Conservation (phyloP, 2,329 filamentous ascomycete genomes). For the Xylariales sp. region DNA sequence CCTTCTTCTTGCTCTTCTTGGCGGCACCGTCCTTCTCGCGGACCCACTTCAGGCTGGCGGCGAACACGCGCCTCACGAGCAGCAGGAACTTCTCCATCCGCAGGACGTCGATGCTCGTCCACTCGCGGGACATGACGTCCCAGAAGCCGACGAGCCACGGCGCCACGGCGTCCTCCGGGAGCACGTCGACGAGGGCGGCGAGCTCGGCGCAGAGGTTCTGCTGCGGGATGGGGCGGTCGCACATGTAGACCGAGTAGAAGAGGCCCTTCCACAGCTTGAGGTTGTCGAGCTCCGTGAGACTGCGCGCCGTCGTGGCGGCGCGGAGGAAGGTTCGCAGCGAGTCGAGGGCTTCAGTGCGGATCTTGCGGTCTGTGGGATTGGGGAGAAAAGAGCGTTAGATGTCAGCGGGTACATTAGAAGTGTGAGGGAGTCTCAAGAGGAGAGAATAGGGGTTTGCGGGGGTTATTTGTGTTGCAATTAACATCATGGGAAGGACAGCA, state of each 20-base stretch:
- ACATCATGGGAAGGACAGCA: constrained; percentile 18
- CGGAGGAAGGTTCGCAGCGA: constrained; percentile 76
- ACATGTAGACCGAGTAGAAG: constrained; percentile 93
- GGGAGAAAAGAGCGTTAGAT: too few species aligned
- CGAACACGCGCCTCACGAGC: constrained; percentile 74
- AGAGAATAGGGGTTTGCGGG: too few species aligned
- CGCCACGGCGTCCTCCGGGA: constrained; percentile 41
- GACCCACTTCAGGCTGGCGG: constrained; percentile 58
- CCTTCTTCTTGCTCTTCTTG: too few species aligned
- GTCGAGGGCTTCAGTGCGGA: constrained; percentile 70
- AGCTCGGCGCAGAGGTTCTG: constrained; percentile 78
- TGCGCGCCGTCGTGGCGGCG: constrained; percentile 42
- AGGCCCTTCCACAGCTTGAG: constrained; percentile 93
- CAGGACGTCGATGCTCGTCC: constrained; percentile 66
- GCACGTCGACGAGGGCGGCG: constrained; percentile 60
- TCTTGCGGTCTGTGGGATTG: constrained; percentile 62
- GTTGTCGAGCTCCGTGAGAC: constrained; percentile 65
- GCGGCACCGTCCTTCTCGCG: constrained; percentile 18
- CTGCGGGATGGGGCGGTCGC: constrained; percentile 82
- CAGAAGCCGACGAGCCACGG: constrained; percentile 63
- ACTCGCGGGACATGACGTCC: constrained; percentile 65
- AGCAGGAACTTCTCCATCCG: constrained; percentile 92
- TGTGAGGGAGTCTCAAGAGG: too few species aligned
- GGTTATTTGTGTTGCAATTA: too few species aligned
- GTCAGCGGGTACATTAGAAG: too few species aligned